Base-by-base conservation (phyloP, 2,329 filamentous ascomycete genomes). In the Penicillium fuscoglaucum region DNA sequence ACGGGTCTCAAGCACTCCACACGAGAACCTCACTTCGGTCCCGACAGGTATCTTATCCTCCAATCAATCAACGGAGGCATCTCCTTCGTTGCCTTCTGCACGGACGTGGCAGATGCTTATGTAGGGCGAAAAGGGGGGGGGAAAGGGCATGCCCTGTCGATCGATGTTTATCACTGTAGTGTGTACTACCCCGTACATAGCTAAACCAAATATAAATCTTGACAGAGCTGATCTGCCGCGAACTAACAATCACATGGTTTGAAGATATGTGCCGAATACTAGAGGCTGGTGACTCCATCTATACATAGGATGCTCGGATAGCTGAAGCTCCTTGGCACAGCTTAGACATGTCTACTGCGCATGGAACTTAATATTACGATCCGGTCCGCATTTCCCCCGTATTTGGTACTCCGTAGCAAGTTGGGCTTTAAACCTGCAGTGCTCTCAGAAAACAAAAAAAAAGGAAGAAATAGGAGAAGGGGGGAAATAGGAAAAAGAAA, bases 61-160 rank as follows among this genome's bases (percentile, higher is more conserved):
- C 59, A 59, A 56, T 56, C 48, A 55, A n/a, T 5, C 2, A 26
- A 13, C 9, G 2, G 21, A 39, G 31, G n/a, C 31, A 15, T 43
- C 39, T 21, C 12, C 19, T 47, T 31, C 8, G 24, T 41, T 29
- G 19, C 31, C 31, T 52, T 13, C 47, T 44, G 57, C 60, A 60
- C 55, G 47, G 61, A 55, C 57, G 29, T 58, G 60, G 49, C 47
- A 56, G 57, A 51, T 62, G 52, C 53, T 56, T 44, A 58, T 41
- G 26, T 48, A 37, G 31, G 9, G 29, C 1, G 29, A 31, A 33
- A 26, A 24, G 19, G 39, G 15, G 19, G 15, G 9, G n/a, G 13
- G 21, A 9, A 35, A 49, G 41, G 37, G 12, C 41, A 60, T 52
- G 55, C 58, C 61, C 61, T 59, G 61, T 54, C 61, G 59, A 62